Percentiles rank a stretch among this genome's conserved stretches.
These are phyloP conservation scores for Corinectria fuckeliana DNA, from an alignment of 2,329 filamentous ascomycete genomes.

Conservation along the genomic window DNA sequence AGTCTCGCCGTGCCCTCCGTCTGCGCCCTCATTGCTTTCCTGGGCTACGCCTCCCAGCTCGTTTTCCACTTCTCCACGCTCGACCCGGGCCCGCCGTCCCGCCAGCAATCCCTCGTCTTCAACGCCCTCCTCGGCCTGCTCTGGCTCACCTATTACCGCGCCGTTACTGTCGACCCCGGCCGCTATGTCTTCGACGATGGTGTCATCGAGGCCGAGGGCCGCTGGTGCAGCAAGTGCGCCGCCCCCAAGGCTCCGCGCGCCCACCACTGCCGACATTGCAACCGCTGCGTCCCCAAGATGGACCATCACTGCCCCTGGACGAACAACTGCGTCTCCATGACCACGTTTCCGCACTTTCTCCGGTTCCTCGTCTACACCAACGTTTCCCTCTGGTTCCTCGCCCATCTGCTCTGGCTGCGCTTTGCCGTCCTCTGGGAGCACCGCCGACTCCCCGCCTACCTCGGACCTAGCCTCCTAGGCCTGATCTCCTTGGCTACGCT, in stretches of 20 bases:
- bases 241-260: slow-evolving; percentile 77
- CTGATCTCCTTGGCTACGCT: slow-evolving; percentile 69
- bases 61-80: slow-evolving; percentile 67
- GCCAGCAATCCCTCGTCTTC: slow-evolving; percentile 65
- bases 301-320: slow-evolving; percentile 91
- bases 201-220: slow-evolving; percentile 42
- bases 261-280: slow-evolving; percentile 82
- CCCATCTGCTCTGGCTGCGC: slow-evolving; percentile 66
- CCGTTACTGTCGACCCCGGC: slow-evolving; percentile 65
- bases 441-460: slow-evolving; percentile 74
- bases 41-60: slow-evolving; percentile 75
- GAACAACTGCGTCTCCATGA: slow-evolving; percentile 80
- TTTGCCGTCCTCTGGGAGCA: slow-evolving; percentile 66
- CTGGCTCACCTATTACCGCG: slow-evolving; percentile 72
- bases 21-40: slow-evolving; percentile 69
- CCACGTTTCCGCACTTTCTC: slow-evolving; percentile 81
- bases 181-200: slow-evolving; percentile 54
- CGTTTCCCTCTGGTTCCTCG: slow-evolving; percentile 66
- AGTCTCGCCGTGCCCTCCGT: slow-evolving; percentile 73
- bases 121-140: slow-evolving; percentile 70
- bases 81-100: slow-evolving; percentile 65
- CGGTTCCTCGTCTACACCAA: slow-evolving; percentile 78
- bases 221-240: slow-evolving; percentile 80
- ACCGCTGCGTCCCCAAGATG: slow-evolving; percentile 79
- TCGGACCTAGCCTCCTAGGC: slow-evolving; percentile 68